Percentiles rank a stretch among this genome's conserved stretches.
These are phyloP conservation scores for Biancaea sappan DNA, from an alignment of 306 rosid genomes.

Conservation along the genomic window DNA sequence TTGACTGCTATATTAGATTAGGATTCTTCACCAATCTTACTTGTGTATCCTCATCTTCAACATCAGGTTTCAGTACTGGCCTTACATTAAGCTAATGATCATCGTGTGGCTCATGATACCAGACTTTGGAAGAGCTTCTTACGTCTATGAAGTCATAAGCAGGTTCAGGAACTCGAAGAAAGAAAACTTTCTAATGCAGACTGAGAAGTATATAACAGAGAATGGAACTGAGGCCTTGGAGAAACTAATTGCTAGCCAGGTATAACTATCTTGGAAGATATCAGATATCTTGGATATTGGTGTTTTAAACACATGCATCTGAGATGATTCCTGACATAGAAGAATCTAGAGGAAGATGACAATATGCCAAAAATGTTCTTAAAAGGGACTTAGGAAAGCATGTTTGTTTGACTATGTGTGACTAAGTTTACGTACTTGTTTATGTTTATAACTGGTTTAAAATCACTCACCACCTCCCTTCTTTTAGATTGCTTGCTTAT, in stretches of 20 bases:
- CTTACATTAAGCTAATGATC: constrained; percentile 52
- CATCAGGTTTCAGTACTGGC: constrained; percentile 56
- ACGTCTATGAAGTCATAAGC: constrained; percentile 38
- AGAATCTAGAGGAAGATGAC: background rate
- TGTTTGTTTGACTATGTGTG: background rate
- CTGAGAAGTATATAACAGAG: constrained; percentile 46
- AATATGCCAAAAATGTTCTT: background rate
- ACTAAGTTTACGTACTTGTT: background rate
- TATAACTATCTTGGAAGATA: too few species aligned
- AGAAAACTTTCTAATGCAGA: constrained; percentile 42
- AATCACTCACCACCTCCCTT: background rate
- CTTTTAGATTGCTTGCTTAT: background rate
- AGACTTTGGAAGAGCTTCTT: constrained; percentile 52
- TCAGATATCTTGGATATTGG: too few species aligned
- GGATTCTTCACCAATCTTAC: background rate
- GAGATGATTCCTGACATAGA: background rate
- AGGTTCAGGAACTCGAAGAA: constrained; percentile 39
- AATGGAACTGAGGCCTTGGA: constrained; percentile 57
- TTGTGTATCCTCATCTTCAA: constrained; percentile 19
- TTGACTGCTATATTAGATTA: background rate
- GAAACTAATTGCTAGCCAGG: constrained; percentile 56
- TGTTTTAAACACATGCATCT: background rate
- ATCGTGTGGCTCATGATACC: constrained; percentile 49
- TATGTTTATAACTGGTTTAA: background rate
- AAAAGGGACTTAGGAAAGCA: background rate